Conservation (phyloP, 2,329 filamentous ascomycete species). For the Sclerotinia sclerotiorum region DNA sequence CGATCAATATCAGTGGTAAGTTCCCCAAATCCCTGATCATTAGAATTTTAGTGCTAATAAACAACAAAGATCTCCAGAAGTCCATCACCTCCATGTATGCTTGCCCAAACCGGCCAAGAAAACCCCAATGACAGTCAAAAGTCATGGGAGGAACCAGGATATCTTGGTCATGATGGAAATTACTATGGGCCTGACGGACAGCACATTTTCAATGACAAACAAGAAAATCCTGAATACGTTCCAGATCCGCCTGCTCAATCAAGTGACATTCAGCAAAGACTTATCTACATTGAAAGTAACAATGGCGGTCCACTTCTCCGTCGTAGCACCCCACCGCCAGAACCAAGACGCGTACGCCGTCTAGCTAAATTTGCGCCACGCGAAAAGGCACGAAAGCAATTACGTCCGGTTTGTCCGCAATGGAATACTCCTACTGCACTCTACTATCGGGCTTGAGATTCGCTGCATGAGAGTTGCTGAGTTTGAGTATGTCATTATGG, state of each 20-base stretch:
- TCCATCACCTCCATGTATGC: not conserved
- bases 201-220: not conserved
- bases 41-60: not conserved
- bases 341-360: not conserved
- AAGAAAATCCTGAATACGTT: too few species aligned
- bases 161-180: not conserved
- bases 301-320: not conserved
- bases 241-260: not conserved
- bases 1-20: not conserved
- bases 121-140: not conserved
- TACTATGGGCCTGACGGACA: too few species aligned
- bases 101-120: not conserved
- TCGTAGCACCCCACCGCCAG: not conserved
- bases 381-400: not conserved
- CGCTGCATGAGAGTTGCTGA: not conserved
- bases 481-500: not conserved
- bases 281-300: too few species aligned
- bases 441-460: not conserved
- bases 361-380: too few species aligned
- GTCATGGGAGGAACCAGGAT: not conserved
- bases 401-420: not conserved
- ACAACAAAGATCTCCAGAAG: not conserved
- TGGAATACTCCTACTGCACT: not conserved
- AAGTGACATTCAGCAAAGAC: not conserved
- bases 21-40: not conserved